Conservation (phyloP, 768 basidiomycete genomes). For the Lactarius pseudohatsudake region DNA sequence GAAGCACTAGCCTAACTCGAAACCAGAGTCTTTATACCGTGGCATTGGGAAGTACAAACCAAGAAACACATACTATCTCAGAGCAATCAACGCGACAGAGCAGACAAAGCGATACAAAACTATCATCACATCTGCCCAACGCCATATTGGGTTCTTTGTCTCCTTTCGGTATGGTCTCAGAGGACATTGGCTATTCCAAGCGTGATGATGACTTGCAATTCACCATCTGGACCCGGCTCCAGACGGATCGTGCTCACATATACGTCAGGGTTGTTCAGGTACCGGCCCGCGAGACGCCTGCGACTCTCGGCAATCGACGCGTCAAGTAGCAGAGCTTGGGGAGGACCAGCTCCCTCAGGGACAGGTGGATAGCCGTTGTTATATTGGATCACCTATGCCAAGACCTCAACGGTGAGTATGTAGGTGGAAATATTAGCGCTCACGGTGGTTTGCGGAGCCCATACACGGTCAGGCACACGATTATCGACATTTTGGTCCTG, state of each 20-base stretch:
- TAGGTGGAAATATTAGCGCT: background rate
- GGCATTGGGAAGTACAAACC: background rate
- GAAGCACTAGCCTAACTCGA: too few relatives aligned
- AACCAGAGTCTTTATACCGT: background rate
- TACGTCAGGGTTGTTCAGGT: constrained; percentile 5
- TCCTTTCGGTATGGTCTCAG: background rate
- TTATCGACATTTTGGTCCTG: background rate
- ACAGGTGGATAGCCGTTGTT: background rate
- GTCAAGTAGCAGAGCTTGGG: background rate
- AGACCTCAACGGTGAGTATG: background rate
- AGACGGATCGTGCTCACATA: background rate
- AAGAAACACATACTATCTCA: background rate
- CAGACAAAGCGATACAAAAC: background rate
- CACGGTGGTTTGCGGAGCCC: background rate
- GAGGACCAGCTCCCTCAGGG: background rate
- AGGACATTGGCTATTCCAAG: background rate
- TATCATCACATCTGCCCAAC: background rate
- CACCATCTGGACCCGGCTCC: background rate
- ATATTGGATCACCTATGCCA: background rate
- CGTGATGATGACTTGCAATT: background rate
- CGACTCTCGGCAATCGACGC: background rate
- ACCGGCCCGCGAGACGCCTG: constrained; percentile 2
- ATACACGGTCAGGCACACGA: background rate
- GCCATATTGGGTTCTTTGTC: background rate
- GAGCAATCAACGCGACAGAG: background rate